Evolutionary conservation across 148 eudicot genomes (phyloP), one percentile per base, ranked within the genome.

Genomic region (Hydrangea macrophylla): DNA sequence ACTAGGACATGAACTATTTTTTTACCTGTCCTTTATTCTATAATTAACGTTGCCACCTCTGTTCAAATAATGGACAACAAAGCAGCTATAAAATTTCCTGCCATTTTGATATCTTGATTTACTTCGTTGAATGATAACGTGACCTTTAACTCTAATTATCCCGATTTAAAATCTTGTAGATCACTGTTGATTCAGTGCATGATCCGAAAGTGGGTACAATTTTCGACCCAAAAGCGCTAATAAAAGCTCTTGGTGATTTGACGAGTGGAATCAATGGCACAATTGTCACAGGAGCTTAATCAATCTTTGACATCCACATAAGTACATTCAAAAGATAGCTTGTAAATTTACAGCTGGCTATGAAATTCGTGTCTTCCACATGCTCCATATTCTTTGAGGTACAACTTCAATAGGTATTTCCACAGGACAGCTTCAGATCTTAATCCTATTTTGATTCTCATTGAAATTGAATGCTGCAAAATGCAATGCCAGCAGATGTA

Each of bases 191-290:
- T 48, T 88, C 96, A 6, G 45, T 88, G 35, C 73, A 72, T 56
- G 98, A 94, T 74, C 81, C 90, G 24, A 80, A 83, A 76, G 89
- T 77, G 56, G 97, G 98, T 30, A 58, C 84, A 62, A 73, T 84
- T 54, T 94, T 85, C 75, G 86, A 90, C 26, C 96, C 98, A 31
- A 73, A 73, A 60, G 77, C 97, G 32, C 73, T 94, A 40, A 88
- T 87, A 73, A 81, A 86, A 80, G 76, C 97, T 55, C 81, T 94
- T 67, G 81, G 82, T 18, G 56, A 81, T 63, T 67, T 94, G 79
- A 64, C 90, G 30, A 75, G 66, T 55, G 71, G 24, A 64, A 55
- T 59, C 72, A 66, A 36, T 30, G 62, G 56, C 60, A 62, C 24
- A 27, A 44, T 54, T 37, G 15, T 55, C 51, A 23, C n/a, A 0